Base-by-base conservation (phyloP, 83 land plant genomes). In the Picea abies region DNA sequence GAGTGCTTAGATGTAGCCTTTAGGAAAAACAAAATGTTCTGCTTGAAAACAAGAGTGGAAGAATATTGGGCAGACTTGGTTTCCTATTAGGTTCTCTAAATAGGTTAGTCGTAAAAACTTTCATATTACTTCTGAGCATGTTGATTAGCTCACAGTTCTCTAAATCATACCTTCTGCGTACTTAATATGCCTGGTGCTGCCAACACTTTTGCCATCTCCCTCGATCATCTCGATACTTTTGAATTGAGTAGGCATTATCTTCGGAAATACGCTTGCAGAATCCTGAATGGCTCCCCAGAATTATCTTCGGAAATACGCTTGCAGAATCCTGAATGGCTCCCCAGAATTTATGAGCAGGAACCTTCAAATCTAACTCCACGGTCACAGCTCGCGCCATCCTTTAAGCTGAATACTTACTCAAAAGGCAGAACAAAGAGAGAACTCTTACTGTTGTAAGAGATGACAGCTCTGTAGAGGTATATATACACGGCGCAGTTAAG, bases 161-260 rank as follows among this genome's bases (percentile, higher is more conserved):
- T n/a, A n/a, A n/a, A n/a, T n/a, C n/a, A 52, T 52, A 86, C 91
- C 92, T 79, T 84, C 84, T 9, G 63, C 83, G 71, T 80, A 93
- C 22, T 88, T 86, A 29, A 89, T 77, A 56, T 80, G 82, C 19
- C 95, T 82, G 49, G 89, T 69, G 23, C 89, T 79, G 35, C 95
- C 95, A 4, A 83, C 86, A 4, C 86, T n/a, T 63, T 80, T 83
- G 22, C 90, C 91, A 68, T 78, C n/a, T n/a, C n/a, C n/a, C n/a
- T n/a, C n/a, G n/a, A n/a, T n/a, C n/a, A n/a, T n/a, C 66, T 91
- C 89, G n/a, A 91, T 84, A 86, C 89, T 82, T 61, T 85, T 82
- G 85, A 89, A 91, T 1, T 77, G 71, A 5, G 91, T 79, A 15
- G 95, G 91, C 60, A 91, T 83, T 75, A 88, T 86, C 85, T 86